Evolutionary conservation across 257 asterid genomes (phyloP), one percentile per base, ranked within the genome.

Genomic region (Vinca minor): DNA sequence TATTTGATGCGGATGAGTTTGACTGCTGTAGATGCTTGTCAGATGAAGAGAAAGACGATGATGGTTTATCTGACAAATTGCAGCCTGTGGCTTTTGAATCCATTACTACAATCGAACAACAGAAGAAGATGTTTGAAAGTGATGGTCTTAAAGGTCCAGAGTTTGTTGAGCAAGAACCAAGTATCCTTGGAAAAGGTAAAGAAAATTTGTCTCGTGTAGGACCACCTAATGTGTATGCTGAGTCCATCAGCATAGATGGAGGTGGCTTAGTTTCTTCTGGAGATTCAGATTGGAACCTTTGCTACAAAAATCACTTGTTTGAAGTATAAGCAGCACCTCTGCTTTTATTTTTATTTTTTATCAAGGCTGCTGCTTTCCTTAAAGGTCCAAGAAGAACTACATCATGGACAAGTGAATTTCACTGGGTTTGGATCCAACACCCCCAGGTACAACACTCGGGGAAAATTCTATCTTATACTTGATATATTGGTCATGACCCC

Each of bases 1-100:
- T 17, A 25, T 66, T 61, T 55, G 81, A 71, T 63, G 62, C 45
- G 25, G 91, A 91, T 60, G 91, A 80, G 56, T 69, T 76, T 39
- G 96, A 88, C 75, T 68, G 84, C 71, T 87, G 93, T 67, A 76
- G 91, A 69, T 79, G 85, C 73, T 68, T 85, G 74, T 85, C 95
- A 1, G 95, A 91, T 68, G 88, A 84, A 62, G 95, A 89, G 69
- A 64, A 67, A 25, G n/a, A n/a, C n/a, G 63, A 49, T 52, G 75
- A 35, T 18, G 73, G 66, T 29, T 48, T 63, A 41, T 69, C 68
- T 25, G 42, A 61, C 57, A 63, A 50, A 46, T 62, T 66, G 31
- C 66, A 65, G n/a, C 63, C 10, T 18, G 31, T 2, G n/a, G 56
- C 47, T 56, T 13, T 39, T 63, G 72, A 69, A 64, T 55, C 70